These are phyloP conservation scores for Biscutella laevigata DNA, from an alignment of 441 rosid genomes.

Conservation along the genomic window DNA sequence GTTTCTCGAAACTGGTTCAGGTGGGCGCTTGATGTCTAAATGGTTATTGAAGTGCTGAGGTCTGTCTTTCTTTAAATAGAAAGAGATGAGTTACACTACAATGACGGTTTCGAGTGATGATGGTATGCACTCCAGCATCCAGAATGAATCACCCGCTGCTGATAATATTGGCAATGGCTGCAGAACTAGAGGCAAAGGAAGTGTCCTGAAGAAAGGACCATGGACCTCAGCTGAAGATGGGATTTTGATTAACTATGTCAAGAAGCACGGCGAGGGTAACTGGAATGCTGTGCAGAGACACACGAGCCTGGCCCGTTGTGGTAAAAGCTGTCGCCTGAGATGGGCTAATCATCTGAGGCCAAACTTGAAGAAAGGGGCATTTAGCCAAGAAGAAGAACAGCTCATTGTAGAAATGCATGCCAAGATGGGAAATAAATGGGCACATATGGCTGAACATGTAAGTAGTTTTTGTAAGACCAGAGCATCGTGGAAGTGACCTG, in stretches of 20 bases:
- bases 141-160: conserved; percentile 39
- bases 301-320: conserved; percentile 84
- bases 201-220: conserved; percentile 84
- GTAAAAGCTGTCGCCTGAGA: conserved; percentile 93
- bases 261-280: conserved; percentile 94
- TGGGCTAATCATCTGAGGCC: conserved; percentile 99
- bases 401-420: conserved; percentile 83
- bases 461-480: conserved; percentile 27
- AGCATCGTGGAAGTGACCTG: background rate
- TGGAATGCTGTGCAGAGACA: conserved; percentile 97
- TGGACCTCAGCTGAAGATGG: conserved; percentile 95
- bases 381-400: conserved; percentile 83
- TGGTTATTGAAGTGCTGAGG: conserved; percentile 31
- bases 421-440: conserved; percentile 99
- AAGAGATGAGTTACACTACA: conserved; percentile 60
- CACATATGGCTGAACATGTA: conserved; percentile 97
- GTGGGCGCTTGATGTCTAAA: conserved; percentile 34
- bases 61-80: conserved; percentile 32
- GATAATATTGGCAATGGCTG: conserved; percentile 34
- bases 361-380: conserved; percentile 93
- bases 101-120: conserved; percentile 44
- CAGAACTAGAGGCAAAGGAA: conserved; percentile 40
- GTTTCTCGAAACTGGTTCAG: conserved; percentile 26
- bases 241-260: conserved; percentile 78
- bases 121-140: conserved; percentile 42